phyloP scores from a whole-genome alignment of 352 stramenopile genomes.

The Globisporangium sylvaticum region DNA sequence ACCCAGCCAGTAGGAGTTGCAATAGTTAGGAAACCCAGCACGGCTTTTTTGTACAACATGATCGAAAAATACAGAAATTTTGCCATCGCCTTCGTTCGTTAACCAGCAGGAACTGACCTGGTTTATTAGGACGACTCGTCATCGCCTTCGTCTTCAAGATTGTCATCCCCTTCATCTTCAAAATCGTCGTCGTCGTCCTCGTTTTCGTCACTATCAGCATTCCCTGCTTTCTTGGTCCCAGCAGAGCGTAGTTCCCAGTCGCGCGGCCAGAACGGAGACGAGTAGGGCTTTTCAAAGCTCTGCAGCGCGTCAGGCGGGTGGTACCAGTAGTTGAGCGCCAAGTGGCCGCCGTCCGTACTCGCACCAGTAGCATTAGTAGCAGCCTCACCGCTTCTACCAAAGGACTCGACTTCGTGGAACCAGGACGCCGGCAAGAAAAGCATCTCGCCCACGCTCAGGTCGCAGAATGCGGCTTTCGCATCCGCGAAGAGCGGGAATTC shows the following conservation, averaged over 20 bases:
- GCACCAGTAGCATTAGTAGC: background rate
- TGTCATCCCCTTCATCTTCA: slow-evolving; percentile 7
- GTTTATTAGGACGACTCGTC: background rate
- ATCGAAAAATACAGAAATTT: slow-evolving; percentile 1
- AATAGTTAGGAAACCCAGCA: background rate
- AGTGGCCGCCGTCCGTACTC: slow-evolving; percentile 42
- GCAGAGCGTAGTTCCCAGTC: slow-evolving; percentile 56
- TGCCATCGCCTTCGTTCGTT: background rate
- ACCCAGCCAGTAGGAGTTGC: background rate
- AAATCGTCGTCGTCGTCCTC: slow-evolving; percentile 11
- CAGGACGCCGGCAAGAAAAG: slow-evolving; percentile 96
- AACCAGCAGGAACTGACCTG: background rate
- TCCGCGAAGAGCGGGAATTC: slow-evolving; percentile 60
- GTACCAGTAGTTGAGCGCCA: slow-evolving; percentile 90
- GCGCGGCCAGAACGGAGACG: slow-evolving; percentile 64
- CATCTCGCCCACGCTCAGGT: slow-evolving; percentile 91
- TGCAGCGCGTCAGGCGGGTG: slow-evolving; percentile 73
- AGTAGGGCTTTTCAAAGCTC: slow-evolving; percentile 68
- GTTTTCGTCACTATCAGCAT: background rate
- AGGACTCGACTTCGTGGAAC: slow-evolving; percentile 97
- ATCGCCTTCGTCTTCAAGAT: slow-evolving; percentile 1
- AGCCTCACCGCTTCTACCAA: slow-evolving; percentile 14
- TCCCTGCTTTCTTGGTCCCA: background rate
- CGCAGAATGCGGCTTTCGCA: slow-evolving; percentile 60
- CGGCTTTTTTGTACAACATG: background rate